Evolutionary conservation across 1,139 yeast genomes (phyloP), one percentile per base, ranked within the genome.

Genomic region (Kodamaea alishanica): DNA sequence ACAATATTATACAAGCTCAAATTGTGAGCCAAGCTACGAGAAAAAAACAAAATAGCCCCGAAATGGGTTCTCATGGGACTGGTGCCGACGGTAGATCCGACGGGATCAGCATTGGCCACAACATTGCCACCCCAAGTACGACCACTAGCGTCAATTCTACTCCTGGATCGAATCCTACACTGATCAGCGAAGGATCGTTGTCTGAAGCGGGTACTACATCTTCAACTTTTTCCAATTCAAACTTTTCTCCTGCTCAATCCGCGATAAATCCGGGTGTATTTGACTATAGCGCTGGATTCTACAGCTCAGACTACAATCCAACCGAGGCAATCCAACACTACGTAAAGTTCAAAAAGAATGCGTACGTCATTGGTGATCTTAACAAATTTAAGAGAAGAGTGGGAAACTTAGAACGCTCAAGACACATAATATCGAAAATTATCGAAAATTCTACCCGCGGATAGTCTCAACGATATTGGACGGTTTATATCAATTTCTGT

Each of bases 291-390:
- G 39, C 46, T 6, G 69, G 69, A 6, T 40, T 61, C 8, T 54
- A 48, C 30, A 40, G 47, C 7, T 43, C 47, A n/a, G 71, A 65
- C 37, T 65, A 53, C 36, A 49, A 64, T 43, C 61, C 68, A 0
- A 36, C 43, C 3, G 39, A 42, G 20, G 44, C 62, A n/a, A 45
- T 65, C 6, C 43, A 46, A 4, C 41, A 44, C 26, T 55, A 52
- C 33, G 43, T 47, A 7, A 40, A 43, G 45, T 40, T 46, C 44
- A 24, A 44, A 37, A 26, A 45, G 37, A 24, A 58, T 42, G 39
- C 49, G 41, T 47, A 40, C 26, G 33, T 37, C 2, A 33, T 34
- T 10, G 35, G 37, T 35, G 34, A 51, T 42, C 34, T 58, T 52
- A 58, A 53, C 42, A 38, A 46, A 8, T 42, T 56, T 9, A 54